Evolutionary conservation across 257 asterid species (phyloP), one percentile per base, ranked within the genome.

Genomic region (Solanum sitiens): DNA sequence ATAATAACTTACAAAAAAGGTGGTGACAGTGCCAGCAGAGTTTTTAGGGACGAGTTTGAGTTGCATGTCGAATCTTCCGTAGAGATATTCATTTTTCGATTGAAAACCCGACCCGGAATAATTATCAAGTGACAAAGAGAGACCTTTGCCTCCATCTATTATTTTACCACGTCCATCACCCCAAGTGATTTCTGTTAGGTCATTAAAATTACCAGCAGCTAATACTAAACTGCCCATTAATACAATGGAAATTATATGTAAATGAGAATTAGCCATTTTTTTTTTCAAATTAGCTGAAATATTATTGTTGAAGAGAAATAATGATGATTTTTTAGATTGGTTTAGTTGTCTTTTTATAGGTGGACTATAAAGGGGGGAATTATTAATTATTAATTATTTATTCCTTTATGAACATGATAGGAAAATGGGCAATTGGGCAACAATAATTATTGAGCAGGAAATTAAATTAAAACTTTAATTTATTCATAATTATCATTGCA

Each of bases 1-100:
- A 53, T 4, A 3, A 16, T 7, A 23, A 70, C 94, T 90, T 87
- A 94, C 98, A 32, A 80, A 95, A 67, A 94, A 94, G 0, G 98
- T 93, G 0, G 98, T 90, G 77, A 95, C 98, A 1, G 97, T 91
- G 89, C 98, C 98, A 23, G 97, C 98, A 1, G 98, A 95, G 87
- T 95, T 90, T 3, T 89, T 88, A 3, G 96, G 93, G 1, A 95
- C 84, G 61, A 95, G 95, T 88, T 94, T 95, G 86, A 95, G 87
- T 88, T 95, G 93, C 91, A 93, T 42, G 47, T 95, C 98, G 4
- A 95, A 89, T 84, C 94, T 87, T 11, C 92, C 94, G 8, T 75
- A 95, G 1, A 94, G 74, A 77, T 80, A 95, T 27, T 85, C 83
- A 6, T 87, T 90, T 42, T 90, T 90, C 42, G 98, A 93, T 88